Conservation (phyloP, 192 early-diverging fungal species). For the Borealophlyctis nickersoniae region DNA sequence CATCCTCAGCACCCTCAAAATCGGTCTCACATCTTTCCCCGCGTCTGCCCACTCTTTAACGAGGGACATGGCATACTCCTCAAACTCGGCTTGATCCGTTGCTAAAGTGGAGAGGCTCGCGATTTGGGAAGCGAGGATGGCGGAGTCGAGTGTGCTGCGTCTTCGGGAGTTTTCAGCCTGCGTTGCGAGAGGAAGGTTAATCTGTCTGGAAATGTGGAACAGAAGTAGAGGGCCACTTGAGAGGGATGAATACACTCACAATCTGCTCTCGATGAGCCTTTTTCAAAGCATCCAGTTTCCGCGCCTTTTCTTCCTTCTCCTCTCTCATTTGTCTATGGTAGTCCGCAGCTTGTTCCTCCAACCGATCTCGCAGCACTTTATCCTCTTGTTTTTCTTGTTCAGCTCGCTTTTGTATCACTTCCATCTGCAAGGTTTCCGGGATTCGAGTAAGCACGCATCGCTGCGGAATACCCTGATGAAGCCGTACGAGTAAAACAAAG, state of each 20-base stretch:
- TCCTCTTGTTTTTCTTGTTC: conserved; percentile 11
- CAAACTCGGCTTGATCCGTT: conserved; percentile 32
- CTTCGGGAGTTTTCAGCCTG: too few species aligned
- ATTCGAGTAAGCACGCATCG: too few species aligned
- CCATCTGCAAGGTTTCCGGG: too few species aligned
- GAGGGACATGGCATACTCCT: conserved; percentile 26
- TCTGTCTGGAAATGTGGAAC: not conserved
- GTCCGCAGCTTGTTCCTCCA: conserved; percentile 9
- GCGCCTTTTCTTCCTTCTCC: not conserved
- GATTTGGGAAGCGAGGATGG: too few species aligned
- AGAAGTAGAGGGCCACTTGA: too few species aligned
- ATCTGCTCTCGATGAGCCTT: conserved; percentile 19
- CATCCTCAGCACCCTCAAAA: conserved; percentile 24
- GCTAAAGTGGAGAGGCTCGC: not conserved
- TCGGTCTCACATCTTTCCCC: conserved; percentile 36
- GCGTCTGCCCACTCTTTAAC: conserved; percentile 30
- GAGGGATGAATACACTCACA: conserved; percentile 11
- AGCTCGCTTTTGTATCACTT: not conserved
- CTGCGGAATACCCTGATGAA: too few species aligned
- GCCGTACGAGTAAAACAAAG: too few species aligned
- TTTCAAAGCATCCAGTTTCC: conserved; percentile 12
- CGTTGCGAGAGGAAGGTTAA: conserved; percentile 1
- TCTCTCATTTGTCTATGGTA: not conserved
- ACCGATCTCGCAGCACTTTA: not conserved
- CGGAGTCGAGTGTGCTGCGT: conserved; percentile 10